Base-by-base conservation (phyloP, 2,329 filamentous ascomycete species). In the Furcasterigmium sp. region DNA sequence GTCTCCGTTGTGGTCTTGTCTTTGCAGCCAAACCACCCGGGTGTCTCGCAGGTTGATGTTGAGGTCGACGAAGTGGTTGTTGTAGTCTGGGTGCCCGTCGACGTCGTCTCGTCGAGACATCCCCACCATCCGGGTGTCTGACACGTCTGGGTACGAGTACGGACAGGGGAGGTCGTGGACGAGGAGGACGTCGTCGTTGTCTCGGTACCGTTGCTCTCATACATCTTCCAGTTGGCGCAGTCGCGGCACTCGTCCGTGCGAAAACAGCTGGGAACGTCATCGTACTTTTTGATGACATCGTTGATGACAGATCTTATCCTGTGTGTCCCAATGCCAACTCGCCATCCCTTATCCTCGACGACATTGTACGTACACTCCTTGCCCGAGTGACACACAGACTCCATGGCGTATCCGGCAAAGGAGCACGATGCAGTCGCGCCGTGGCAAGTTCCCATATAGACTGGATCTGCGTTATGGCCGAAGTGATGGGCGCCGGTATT, bases 71-170 rank as follows among this genome's bases (percentile, higher is more conserved):
- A 70, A 1, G 63, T 73, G 5, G 65, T 67, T 0, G 70, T 70
- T 0, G 74, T 70, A 11, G 69, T 69, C 3, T 60, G 3, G 59
- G 56, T 8, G 56, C 63, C 7, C 10, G 66, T 66, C 2, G 70
- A 72, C 0, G 81, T 84, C 3, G 75, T 74, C 60, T 83, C 76
- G 51, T 88, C 85, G 30, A 87, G 67, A 58, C 82, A 90, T 18
- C 87, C 88, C 84, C 85, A 95, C 91, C 91, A 95, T 5, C 91
- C 89, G 21, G 91, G 91, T 2, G 91, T 95, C 62, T 93, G 78
- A 66, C 91, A 95, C 0, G 89, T 95, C 43, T 84, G 82, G 0
- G 91, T 95, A 36, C 89, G 76, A 3, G 80, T 85, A 35, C 76
- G 76, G 3, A 78, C 80, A 3, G 74, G 73, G 2, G 76, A 74